Conservation (phyloP, 306 rosid species). For the Fragaria iinumae region DNA sequence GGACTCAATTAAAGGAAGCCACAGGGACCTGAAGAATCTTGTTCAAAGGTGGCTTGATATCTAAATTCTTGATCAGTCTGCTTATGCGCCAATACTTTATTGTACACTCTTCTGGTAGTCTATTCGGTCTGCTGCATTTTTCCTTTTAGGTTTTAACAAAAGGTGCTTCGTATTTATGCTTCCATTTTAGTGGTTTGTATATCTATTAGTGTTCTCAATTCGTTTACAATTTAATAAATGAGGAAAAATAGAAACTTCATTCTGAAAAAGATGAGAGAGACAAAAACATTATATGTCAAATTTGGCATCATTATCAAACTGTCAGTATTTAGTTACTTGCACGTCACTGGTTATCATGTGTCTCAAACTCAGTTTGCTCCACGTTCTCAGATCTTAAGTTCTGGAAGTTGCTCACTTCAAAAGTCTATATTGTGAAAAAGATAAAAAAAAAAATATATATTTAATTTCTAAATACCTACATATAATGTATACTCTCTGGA, state of each 20-base stretch:
- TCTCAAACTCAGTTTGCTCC: no score
- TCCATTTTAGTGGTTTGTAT: not conserved
- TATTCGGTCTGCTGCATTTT: not conserved
- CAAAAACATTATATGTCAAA: no score
- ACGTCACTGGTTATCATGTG: no score
- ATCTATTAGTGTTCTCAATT: not conserved
- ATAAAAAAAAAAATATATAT: no score
- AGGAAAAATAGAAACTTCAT: no score
- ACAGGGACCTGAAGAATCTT: conserved; percentile 57
- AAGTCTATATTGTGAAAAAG: no score
- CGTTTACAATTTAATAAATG: no score
- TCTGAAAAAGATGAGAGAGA: no score
- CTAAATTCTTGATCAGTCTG: not conserved
- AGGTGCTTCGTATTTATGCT: not conserved
- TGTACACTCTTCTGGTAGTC: not conserved
- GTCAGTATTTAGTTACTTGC: no score
- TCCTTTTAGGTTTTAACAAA: not conserved
- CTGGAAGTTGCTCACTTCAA: no score
- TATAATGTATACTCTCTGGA: not conserved
- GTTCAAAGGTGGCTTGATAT: conserved; percentile 55
- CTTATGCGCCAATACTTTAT: not conserved
- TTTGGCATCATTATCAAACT: no score
- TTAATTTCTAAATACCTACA: not conserved
- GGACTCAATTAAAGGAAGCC: conserved; percentile 75
- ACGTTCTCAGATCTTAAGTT: no score